Evolutionary conservation across 306 rosid genomes (phyloP), one percentile per base, ranked within the genome.

Genomic region (Pyrus communis): DNA sequence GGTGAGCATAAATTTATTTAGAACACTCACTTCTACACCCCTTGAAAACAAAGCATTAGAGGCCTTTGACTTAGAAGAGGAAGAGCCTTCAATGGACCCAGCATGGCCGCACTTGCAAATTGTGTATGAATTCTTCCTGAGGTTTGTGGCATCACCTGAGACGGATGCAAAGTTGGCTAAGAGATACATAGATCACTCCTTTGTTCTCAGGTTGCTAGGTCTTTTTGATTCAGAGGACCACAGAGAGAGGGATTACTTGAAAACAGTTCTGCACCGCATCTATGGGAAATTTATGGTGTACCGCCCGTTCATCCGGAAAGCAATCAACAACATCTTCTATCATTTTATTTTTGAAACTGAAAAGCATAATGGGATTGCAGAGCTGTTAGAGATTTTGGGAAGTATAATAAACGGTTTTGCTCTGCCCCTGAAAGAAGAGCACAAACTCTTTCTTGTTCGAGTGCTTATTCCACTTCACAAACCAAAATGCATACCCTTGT

Each of bases 251-350:
- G 97, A 95, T 81, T 92, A 89, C 85, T 84, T 95, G 88, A 95
- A 95, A 83, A 92, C 99, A 0, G 92, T 95, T 88, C 89, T 95
- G 78, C 99, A 95, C 74, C 97, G 99, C 70, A 87, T 95, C 75
- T 95, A 95, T 33, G 99, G 99, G 73, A 95, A 92, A 75, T 95
- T 95, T 79, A 95, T 95, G 99, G 99, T 95, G 73, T 97, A 95
- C 52, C 88, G 99, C 38, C 97, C 99, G 17, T 95, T 84, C 88
- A 95, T 95, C 80, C 86, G 99, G 80, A 95, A 95, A 89, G 85
- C 99, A 63, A 95, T 95, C 84, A 92, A 95, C 85, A 77, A 91
- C 78, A 90, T 95, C 82, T 95, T 95, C 84, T 95, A 88, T 80
- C 88, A 91, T 49, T 95, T 95, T 79, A 82, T 92, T 69, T 95